Evolutionary conservation across 164 flowering plant species (phyloP).

Genomic region (Aristolochia californica): DNA sequence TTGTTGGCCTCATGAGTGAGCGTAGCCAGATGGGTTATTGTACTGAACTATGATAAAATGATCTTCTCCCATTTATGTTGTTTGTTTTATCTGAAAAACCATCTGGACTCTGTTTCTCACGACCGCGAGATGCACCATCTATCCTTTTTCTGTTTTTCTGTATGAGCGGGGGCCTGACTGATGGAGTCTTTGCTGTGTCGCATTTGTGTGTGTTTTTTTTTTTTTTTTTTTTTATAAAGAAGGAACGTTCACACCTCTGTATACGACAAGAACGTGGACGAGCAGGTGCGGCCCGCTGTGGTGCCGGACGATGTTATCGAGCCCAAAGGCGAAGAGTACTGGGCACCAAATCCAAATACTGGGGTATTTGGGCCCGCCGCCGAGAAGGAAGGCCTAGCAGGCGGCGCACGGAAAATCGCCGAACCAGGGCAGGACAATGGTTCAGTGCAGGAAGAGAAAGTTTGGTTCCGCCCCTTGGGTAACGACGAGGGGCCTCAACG

Average conservation of each 20-base stretch:
- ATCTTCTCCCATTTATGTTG: not conserved
- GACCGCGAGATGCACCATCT: no score
- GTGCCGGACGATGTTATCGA: conserved; percentile 59
- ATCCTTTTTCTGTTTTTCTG: no score
- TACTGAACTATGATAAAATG: not conserved
- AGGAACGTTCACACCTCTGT: conserved; percentile 37
- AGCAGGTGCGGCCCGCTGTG: conserved; percentile 28
- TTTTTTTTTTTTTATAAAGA: no score
- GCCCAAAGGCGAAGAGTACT: conserved; percentile 54
- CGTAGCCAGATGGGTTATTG: not conserved
- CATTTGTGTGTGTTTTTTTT: conserved; percentile 3
- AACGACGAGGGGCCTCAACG: conserved; percentile 43
- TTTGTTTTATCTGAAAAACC: not conserved
- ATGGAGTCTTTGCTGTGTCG: not conserved
- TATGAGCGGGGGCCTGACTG: not conserved
- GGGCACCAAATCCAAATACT: conserved; percentile 75
- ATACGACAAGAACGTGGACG: conserved; percentile 83
- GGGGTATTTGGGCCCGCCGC: conserved; percentile 79
- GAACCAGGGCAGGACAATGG: conserved; percentile 9
- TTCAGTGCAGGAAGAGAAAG: conserved; percentile 63
- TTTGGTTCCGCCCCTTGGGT: conserved; percentile 78
- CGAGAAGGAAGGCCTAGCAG: conserved; percentile 9
- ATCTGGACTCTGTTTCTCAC: no score
- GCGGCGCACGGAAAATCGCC: conserved; percentile 6
- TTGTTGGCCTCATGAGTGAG: no score